Conservation (phyloP, 352 stramenopile genomes). For the Globisporangium okanoganense region DNA sequence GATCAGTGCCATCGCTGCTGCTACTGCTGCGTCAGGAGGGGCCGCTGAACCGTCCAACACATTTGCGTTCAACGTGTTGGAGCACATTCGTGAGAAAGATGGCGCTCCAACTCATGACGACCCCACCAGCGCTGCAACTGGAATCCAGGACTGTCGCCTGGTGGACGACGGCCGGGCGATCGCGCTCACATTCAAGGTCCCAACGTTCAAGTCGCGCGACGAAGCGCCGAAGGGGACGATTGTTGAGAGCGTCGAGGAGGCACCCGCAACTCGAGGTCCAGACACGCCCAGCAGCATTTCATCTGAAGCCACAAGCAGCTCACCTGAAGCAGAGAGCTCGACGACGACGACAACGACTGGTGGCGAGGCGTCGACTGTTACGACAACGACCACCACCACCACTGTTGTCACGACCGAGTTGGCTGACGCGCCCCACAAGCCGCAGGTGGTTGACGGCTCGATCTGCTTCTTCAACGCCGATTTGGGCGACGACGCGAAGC, state of each 20-base stretch:
- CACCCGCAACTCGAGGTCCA: not conserved
- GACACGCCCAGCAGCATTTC: not conserved
- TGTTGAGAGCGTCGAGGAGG: not conserved
- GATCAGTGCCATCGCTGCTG: not conserved
- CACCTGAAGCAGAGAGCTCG: not conserved
- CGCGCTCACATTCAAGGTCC: constrained; percentile 15
- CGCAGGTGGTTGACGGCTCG: constrained; percentile 54
- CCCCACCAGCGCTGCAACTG: not conserved
- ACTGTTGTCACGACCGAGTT: not conserved
- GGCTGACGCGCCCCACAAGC: constrained; percentile 9
- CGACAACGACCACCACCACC: not conserved
- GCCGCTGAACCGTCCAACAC: not conserved
- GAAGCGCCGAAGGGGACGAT: constrained; percentile 10
- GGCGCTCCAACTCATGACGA: not conserved
- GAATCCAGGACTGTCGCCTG: constrained; percentile 9
- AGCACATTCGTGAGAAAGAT: not conserved
- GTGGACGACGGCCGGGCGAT: constrained; percentile 13
- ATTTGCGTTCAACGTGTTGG: not conserved
- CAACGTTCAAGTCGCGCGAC: constrained; percentile 17
- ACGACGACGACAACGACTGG: not conserved
- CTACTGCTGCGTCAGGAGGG: not conserved
- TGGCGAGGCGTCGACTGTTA: not conserved
- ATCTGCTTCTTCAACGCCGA: constrained; percentile 71
- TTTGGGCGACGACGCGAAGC: constrained; percentile 37
- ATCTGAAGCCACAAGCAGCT: not conserved